Percentiles rank a stretch among this genome's conserved stretches.
Conservation (phyloP, 805 yeast species). For the Suhomyces faveliae region DNA sequence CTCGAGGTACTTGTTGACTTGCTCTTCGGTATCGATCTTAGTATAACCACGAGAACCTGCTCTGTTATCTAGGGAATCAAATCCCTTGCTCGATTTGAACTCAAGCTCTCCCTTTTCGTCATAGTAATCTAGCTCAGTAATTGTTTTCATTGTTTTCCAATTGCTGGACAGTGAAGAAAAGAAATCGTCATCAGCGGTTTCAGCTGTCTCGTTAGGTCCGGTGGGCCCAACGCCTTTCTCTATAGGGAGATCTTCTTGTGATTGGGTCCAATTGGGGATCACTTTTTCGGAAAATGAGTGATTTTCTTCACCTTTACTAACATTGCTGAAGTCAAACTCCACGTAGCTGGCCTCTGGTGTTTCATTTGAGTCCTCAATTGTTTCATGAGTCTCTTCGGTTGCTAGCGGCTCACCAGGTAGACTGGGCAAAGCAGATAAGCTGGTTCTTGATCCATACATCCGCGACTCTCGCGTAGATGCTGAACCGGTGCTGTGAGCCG, state of each 20-base stretch:
- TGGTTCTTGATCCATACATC: slow-evolving; percentile 15
- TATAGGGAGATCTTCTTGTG: slow-evolving; percentile 2
- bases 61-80: slow-evolving; percentile 30
- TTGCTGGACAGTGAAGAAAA: slow-evolving; percentile 43
- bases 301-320: not conserved
- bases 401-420: slow-evolving; percentile 14
- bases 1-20: slow-evolving; percentile 65
- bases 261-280: not conserved
- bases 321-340: slow-evolving; percentile 29
- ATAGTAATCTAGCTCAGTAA: slow-evolving; percentile 73
- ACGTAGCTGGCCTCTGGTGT: slow-evolving; percentile 20
- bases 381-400: not conserved
- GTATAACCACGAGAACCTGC: slow-evolving; percentile 73
- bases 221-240: too few species aligned
- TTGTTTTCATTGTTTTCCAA: slow-evolving; percentile 88
- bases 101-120: slow-evolving; percentile 74
- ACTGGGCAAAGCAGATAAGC: slow-evolving; percentile 22
- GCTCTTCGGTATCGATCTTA: slow-evolving; percentile 82
- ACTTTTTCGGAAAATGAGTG: slow-evolving; percentile 4
- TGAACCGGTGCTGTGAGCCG: slow-evolving; percentile 2
- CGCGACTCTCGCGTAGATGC: slow-evolving; percentile 4
- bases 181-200: slow-evolving; percentile 11
- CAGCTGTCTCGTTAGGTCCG: too few species aligned
- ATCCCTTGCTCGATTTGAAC: slow-evolving; percentile 25
- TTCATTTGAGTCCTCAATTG: too few species aligned